These are phyloP conservation scores for Ceratobasidium sp. DNA, from an alignment of 1,284 basidiomycete genomes.

Conservation along the genomic window DNA sequence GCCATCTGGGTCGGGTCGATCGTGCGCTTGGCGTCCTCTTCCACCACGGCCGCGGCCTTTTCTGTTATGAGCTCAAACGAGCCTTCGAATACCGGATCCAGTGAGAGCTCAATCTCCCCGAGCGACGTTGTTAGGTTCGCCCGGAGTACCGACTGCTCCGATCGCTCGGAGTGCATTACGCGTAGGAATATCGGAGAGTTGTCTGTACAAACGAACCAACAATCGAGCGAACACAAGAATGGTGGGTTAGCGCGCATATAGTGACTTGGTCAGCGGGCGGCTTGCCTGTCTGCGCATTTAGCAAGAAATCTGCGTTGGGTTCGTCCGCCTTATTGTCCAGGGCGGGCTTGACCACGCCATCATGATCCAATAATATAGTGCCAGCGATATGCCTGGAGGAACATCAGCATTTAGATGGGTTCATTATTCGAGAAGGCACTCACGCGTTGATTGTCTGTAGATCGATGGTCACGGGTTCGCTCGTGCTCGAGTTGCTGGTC, in stretches of 20 bases:
- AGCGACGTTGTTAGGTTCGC: slow-evolving; percentile 32
- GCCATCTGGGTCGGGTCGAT: slow-evolving; percentile 36
- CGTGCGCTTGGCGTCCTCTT: slow-evolving; percentile 30
- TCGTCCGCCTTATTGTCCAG: not conserved
- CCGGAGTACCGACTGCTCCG: slow-evolving; percentile 29
- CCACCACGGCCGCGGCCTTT: slow-evolving; percentile 19
- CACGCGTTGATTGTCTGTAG: slow-evolving; percentile 42
- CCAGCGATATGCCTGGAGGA: slow-evolving; percentile 37
- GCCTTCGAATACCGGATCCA: slow-evolving; percentile 36
- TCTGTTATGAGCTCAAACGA: slow-evolving; percentile 36
- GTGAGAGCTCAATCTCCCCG: slow-evolving; percentile 29
- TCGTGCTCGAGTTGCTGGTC: slow-evolving; percentile 35
- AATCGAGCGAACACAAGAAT: not conserved
- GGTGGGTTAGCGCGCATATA: slow-evolving; percentile 24
- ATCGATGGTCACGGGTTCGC: slow-evolving; percentile 37
- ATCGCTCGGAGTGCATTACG: slow-evolving; percentile 35
- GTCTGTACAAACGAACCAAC: not conserved
- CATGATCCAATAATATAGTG: slow-evolving; percentile 43
- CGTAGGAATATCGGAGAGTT: slow-evolving; percentile 45
- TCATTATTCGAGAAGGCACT: not conserved
- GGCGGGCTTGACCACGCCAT: slow-evolving; percentile 16
- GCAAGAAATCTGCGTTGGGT: slow-evolving; percentile 29
- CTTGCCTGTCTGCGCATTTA: slow-evolving; percentile 39
- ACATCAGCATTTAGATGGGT: slow-evolving; percentile 12
- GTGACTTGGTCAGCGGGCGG: not conserved